phyloP scores from a whole-genome alignment of 495 filamentous ascomycete species.

The Bryoglossum gracile region DNA sequence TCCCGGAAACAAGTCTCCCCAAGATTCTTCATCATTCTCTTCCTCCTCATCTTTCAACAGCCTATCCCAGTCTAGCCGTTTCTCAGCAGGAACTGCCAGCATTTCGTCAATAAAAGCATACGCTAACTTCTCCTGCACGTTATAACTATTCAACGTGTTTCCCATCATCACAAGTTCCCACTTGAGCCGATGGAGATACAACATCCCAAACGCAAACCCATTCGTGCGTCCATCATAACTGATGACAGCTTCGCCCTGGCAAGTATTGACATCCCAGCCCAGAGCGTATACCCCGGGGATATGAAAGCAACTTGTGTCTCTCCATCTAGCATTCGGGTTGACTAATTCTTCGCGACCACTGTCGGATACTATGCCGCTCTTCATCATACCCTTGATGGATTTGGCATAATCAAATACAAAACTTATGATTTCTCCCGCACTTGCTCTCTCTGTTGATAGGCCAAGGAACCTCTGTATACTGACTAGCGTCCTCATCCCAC shows the following conservation, averaged over 20 bases:
- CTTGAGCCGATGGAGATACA: slow-evolving; percentile 36
- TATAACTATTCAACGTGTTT: slow-evolving; percentile 31
- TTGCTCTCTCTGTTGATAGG: slow-evolving; percentile 29
- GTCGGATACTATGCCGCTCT: slow-evolving; percentile 28
- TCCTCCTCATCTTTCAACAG: slow-evolving; percentile 11
- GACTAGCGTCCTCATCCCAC: slow-evolving; percentile 1
- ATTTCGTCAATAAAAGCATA: slow-evolving; percentile 35
- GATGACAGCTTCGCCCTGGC: slow-evolving; percentile 38
- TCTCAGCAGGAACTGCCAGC: slow-evolving; percentile 26
- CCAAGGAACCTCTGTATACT: slow-evolving; percentile 18
- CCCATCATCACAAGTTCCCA: slow-evolving; percentile 42
- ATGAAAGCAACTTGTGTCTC: not conserved
- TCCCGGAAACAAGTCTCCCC: slow-evolving; percentile 30
- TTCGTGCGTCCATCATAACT: slow-evolving; percentile 38
- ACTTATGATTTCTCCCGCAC: slow-evolving; percentile 43
- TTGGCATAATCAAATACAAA: slow-evolving; percentile 43
- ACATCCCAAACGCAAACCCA: slow-evolving; percentile 36
- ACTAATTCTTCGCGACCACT: slow-evolving; percentile 35
- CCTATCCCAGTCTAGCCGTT: slow-evolving; percentile 27
- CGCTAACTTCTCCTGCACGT: slow-evolving; percentile 25
- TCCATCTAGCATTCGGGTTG: slow-evolving; percentile 30
- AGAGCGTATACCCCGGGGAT: slow-evolving; percentile 36
- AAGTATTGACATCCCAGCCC: slow-evolving; percentile 40
- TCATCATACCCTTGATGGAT: slow-evolving; percentile 36
- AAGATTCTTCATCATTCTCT: slow-evolving; percentile 21